phyloP scores from a whole-genome alignment of 345 rosid species.

The Barbarea vulgaris region DNA sequence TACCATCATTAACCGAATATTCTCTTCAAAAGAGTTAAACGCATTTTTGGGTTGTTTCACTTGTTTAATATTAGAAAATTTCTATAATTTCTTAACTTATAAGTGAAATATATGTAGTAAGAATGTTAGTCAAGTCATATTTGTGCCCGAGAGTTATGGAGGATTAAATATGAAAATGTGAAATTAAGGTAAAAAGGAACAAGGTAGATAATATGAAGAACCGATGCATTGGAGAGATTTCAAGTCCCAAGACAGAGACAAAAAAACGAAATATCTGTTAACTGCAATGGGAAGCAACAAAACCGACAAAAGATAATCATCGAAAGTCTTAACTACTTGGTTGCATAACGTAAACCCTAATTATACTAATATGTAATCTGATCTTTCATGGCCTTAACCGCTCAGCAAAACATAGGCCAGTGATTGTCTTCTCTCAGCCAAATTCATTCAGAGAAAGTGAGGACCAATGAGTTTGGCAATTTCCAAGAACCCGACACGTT shows the following conservation, averaged over 20 bases:
- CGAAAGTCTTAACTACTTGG: slow-evolving; percentile 26
- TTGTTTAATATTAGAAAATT: no score
- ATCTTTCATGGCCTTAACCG: slow-evolving; percentile 16
- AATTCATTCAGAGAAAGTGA: slow-evolving; percentile 61
- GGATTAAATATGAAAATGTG: neutral
- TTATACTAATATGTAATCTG: slow-evolving; percentile 23
- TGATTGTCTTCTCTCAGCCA: slow-evolving; percentile 12
- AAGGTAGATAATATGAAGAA: slow-evolving; percentile 5
- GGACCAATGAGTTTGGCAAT: slow-evolving; percentile 88
- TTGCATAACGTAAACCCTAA: slow-evolving; percentile 35
- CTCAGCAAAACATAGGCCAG: slow-evolving; percentile 28
- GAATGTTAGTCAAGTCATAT: neutral
- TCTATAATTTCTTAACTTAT: neutral
- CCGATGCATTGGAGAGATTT: slow-evolving; percentile 19
- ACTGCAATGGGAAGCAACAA: slow-evolving; percentile 26
- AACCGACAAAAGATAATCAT: slow-evolving; percentile 30
- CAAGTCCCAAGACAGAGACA: slow-evolving; percentile 10
- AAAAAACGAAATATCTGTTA: neutral
- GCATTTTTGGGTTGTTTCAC: no score
- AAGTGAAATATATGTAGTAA: neutral
- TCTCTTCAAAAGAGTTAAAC: no score
- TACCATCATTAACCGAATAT: no score
- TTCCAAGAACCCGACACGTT: slow-evolving; percentile 85
- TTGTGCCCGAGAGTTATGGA: neutral
- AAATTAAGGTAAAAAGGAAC: neutral